These are phyloP conservation scores for Globisporangium nodosum DNA, from an alignment of 352 stramenopile species.

Conservation along the genomic window DNA sequence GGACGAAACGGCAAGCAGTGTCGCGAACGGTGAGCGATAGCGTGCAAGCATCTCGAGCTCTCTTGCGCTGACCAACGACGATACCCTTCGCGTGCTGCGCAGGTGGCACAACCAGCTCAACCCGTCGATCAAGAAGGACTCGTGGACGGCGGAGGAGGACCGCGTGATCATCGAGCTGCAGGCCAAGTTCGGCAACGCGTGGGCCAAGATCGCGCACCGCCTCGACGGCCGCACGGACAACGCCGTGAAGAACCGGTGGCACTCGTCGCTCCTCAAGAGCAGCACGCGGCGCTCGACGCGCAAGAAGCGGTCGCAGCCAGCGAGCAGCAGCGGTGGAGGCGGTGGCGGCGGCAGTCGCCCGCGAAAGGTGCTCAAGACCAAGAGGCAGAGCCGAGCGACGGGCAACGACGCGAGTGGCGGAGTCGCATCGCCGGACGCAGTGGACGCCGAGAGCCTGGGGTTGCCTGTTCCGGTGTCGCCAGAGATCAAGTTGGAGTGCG, in stretches of 20 bases:
- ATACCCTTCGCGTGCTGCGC: not conserved
- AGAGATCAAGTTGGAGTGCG: not conserved
- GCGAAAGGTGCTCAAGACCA: not conserved
- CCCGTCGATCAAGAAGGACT: conserved; percentile 65
- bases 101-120: conserved; percentile 87
- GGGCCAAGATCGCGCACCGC: conserved; percentile 95
- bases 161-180: conserved; percentile 80
- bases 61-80: too few relatives aligned
- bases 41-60: not conserved
- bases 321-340: too few relatives aligned
- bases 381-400: not conserved
- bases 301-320: too few relatives aligned
- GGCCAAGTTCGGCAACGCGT: conserved; percentile 91
- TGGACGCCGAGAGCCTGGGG: not conserved
- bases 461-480: too few relatives aligned
- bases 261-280: conserved; percentile 43
- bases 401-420: too few relatives aligned
- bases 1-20: conserved; percentile 88
- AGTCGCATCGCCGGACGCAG: conserved; percentile 1
- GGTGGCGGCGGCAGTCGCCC: too few relatives aligned
- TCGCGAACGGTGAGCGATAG: conserved; percentile 50
- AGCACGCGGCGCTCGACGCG: not conserved
- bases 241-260: conserved; percentile 97
- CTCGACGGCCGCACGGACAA: conserved; percentile 95
- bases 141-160: conserved; percentile 85